Evolutionary conservation across 208 protist species (phyloP), one percentile per base, ranked within the genome.

Genomic region (Zelonia costaricensis): DNA sequence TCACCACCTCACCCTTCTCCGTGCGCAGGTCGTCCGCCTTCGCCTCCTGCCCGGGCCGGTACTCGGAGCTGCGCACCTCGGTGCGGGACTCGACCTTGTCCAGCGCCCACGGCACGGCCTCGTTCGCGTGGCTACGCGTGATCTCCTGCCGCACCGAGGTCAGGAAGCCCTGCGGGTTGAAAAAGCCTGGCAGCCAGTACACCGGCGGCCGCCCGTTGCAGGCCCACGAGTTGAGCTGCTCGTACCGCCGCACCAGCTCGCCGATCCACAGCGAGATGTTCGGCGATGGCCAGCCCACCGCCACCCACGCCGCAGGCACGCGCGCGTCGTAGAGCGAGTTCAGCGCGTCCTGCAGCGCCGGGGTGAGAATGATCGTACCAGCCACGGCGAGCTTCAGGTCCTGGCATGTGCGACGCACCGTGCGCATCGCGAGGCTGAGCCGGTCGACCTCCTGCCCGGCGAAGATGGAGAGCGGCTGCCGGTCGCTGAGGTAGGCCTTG

Each of bases 161-260:
- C 36, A 99, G 84, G 82, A 99, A 99, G 42, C 98, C 94, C 65
- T 98, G 96, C 44, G 98, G 98, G 89, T 99, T 99, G 88, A 99
- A 99, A 84, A 99, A 99, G 48, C 98, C 98, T n/a, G 95, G 89
- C 13, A 99, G 78, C 98, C 98, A 99, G 81, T 96, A 99, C 43
- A 93, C 87, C 46, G 80, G 79, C 35, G 98, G 98, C 0, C 96
- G 88, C 10, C 95, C 98, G 13, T 78, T 86, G 39, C 51, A 48
- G 13, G 98, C 79, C 98, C 98, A 99, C 23, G 46, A 75, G 60
- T 93, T 86, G 51, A 98, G 85, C 86, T 99, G 98, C 76, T 99
- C 86, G 63, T 94, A 89, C 23, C 98, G 90, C 13, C 76, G 74
- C 45, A 98, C 74, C 16, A 99, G 76, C 73, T 98, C 97, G n/a